phyloP scores from a whole-genome alignment of 2,329 filamentous ascomycete species.

The Colletotrichum acutatum region DNA sequence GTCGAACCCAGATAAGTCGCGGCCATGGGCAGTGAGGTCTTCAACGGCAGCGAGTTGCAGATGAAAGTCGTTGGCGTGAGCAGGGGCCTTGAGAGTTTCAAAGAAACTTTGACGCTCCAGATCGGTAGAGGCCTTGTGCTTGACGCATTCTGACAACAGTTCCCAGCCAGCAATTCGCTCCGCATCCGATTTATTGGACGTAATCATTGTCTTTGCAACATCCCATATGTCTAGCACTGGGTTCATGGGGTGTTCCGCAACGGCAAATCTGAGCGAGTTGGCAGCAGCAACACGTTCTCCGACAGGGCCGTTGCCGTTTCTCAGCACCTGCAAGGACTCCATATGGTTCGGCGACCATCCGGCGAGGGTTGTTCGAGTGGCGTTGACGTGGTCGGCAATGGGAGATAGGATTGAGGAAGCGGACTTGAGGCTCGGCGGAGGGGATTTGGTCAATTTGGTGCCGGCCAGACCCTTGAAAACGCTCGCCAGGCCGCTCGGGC shows the following conservation, averaged over 20 bases:
- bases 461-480: constrained; percentile 72
- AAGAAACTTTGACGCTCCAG: constrained; percentile 76
- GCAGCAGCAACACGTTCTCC: constrained; percentile 68
- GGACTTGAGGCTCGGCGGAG: constrained; percentile 55
- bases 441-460: constrained; percentile 64
- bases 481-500: constrained; percentile 67
- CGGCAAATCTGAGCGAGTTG: constrained; percentile 64
- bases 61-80: constrained; percentile 72
- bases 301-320: constrained; percentile 54
- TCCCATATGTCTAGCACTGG: constrained; percentile 73
- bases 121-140: constrained; percentile 71
- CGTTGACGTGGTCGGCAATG: constrained; percentile 58
- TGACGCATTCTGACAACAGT: constrained; percentile 73
- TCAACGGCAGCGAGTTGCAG: constrained; percentile 72
- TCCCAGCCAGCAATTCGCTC: constrained; percentile 72
- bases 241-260: constrained; percentile 69
- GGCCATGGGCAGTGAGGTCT: constrained; percentile 70
- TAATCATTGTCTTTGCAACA: constrained; percentile 73
- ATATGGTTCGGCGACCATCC: constrained; percentile 63
- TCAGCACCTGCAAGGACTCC: constrained; percentile 65
- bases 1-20: constrained; percentile 73
- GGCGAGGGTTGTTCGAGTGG: constrained; percentile 50
- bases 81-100: constrained; percentile 66
- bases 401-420: constrained; percentile 48
- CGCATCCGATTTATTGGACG: constrained; percentile 62